A percentile compares a stretch with the other conserved stretches of the same genome.
phyloP scores from a whole-genome alignment of 73 alveolate genomes.

The Paramecium tetraurelia region DNA sequence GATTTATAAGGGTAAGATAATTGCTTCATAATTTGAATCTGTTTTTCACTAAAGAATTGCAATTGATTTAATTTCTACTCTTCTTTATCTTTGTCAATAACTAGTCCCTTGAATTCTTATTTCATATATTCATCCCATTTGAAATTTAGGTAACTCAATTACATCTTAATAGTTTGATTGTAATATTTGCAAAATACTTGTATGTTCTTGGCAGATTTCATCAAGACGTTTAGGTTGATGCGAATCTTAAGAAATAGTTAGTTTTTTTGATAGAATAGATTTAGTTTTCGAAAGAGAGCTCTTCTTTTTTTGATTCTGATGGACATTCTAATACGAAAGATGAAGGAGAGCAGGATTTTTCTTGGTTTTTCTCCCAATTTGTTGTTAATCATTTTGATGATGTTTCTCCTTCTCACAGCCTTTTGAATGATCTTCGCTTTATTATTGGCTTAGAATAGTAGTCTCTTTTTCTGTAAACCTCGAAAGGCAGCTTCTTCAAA shows the following conservation, averaged over 20 bases:
- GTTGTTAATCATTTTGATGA: not conserved
- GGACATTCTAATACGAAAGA: not conserved
- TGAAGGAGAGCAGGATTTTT: not conserved
- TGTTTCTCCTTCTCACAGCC: not conserved
- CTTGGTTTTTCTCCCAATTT: not conserved
- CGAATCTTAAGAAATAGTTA: not conserved
- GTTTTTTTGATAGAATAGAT: not conserved
- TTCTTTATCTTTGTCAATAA: not conserved
- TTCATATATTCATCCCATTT: not conserved
- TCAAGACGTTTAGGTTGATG: not conserved
- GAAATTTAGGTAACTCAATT: not conserved
- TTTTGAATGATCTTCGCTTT: slow-evolving; percentile 16
- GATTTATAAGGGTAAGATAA: not conserved
- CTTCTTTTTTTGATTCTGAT: not conserved
- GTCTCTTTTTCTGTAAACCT: not conserved
- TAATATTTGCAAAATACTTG: not conserved
- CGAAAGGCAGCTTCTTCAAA: not conserved
- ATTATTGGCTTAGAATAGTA: not conserved
- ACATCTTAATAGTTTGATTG: not conserved
- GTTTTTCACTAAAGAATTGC: not conserved
- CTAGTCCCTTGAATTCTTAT: not conserved
- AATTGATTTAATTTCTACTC: not conserved
- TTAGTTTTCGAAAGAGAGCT: not conserved
- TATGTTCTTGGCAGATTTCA: not conserved
- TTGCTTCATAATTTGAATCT: not conserved